Base-by-base conservation (phyloP, 495 filamentous ascomycete genomes). In the Penicillium cataractarum region DNA sequence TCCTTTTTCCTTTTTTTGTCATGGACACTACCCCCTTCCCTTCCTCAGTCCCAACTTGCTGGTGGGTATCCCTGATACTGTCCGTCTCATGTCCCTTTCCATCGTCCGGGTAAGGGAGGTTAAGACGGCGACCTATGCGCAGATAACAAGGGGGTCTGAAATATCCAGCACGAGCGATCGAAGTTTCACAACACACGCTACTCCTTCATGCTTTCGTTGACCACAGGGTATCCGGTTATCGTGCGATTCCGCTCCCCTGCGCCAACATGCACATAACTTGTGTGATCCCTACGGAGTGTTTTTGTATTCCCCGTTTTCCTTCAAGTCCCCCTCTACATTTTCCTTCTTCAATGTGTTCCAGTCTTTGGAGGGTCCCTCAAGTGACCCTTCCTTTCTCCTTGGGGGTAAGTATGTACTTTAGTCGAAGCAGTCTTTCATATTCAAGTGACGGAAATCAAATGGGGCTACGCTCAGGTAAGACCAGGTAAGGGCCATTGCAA, bases 51-150 rank as follows among this genome's bases (percentile, higher is more conserved):
- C 65, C 66, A 71, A 74, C 79, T 77, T 80, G 76, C 75, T 78
- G 78, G 81, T 84, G 79, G 80, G 80, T 82, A 79, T 79, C 66
- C 70, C 65, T 75, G 70, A 69, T 74, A 32, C 69, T 68, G 65
- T 72, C 67, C 71, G 70, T 77, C 69, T 75, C 74, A 71, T 76
- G 66, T 72, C 68, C 82, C 76, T 79, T 78, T 81, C n/a, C 80
- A 80, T 82, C 80, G 76, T 78, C 81, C 82, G 88, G 89, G 88
- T 90, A 91, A 91, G 84, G 42, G 60, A 42, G 58, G 68, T 58
- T 64, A 61, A 62, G 58, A 57, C 44, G 60, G 61, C 48, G 52
- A 26, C 32, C n/a, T 32, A 17, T 32, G 49, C 33, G 60, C 62
- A 62, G 37, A 66, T 61, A 53, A 55, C 49, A 32, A 42, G 26